Percentiles rank a stretch among this genome's conserved stretches.
Evolutionary conservation across 345 rosid genomes (phyloP).

Genomic region (Syzygium aromaticum): DNA sequence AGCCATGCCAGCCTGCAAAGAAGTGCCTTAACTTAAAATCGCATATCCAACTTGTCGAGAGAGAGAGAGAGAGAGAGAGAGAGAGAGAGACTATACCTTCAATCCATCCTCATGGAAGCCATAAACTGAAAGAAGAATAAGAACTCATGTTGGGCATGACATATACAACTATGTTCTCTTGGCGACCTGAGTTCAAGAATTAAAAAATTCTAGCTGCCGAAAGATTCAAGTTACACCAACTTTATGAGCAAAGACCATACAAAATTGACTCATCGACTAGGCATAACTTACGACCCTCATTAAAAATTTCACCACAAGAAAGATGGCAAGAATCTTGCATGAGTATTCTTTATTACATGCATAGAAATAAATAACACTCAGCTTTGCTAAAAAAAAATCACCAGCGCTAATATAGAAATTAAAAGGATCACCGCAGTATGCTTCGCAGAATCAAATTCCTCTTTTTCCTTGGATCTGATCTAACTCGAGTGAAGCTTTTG

Average conservation of each 20-base stretch:
- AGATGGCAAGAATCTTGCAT: background rate
- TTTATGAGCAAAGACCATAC: background rate
- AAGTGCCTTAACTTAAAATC: background rate
- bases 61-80: background rate
- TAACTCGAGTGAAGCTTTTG: conserved; percentile 69
- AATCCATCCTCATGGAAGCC: conserved; percentile 95
- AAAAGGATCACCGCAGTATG: conserved; percentile 51
- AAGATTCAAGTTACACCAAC: background rate
- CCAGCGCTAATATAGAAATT: background rate
- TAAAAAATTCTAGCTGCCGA: background rate
- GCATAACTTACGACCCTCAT: background rate
- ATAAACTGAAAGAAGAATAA: conserved; percentile 45
- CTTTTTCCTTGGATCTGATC: conserved; percentile 76
- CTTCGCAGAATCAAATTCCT: conserved; percentile 89
- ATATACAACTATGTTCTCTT: background rate
- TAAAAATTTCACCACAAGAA: background rate
- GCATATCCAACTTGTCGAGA: background rate
- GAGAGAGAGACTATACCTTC: conserved; percentile 35
- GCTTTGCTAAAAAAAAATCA: background rate
- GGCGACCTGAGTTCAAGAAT: background rate
- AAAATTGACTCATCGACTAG: background rate
- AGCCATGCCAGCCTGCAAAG: conserved; percentile 57
- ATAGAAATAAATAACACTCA: background rate
- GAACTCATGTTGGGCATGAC: background rate
- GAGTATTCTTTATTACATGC: background rate